Evolutionary conservation across 1,139 yeast species (phyloP).

Genomic region (Diutina rugosa): DNA sequence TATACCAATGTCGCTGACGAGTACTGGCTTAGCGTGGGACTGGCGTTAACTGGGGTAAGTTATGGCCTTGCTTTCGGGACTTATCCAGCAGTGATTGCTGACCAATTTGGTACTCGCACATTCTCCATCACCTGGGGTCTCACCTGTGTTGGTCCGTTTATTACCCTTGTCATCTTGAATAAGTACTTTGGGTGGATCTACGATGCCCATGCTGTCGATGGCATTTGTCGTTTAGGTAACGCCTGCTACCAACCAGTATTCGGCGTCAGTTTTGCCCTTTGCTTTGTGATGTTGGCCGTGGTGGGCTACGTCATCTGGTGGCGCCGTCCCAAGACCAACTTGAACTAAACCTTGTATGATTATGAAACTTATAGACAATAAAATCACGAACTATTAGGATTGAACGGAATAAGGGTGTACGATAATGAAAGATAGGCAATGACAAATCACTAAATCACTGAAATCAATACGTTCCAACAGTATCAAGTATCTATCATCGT

Average conservation of each 20-base stretch:
- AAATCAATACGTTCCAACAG: no score
- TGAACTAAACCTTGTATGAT: not conserved
- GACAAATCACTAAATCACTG: no score
- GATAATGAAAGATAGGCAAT: no score
- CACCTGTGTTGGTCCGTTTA: slow-evolving; percentile 29
- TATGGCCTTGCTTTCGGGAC: slow-evolving; percentile 76
- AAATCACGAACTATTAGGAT: no score
- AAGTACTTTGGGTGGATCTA: slow-evolving; percentile 27
- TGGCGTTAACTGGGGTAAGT: slow-evolving; percentile 55
- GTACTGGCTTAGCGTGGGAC: slow-evolving; percentile 9
- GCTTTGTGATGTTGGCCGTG: not conserved
- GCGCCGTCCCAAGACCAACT: not conserved
- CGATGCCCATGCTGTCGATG: slow-evolving; percentile 13
- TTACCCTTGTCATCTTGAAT: slow-evolving; percentile 22
- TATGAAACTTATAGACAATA: no score
- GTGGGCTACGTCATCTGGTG: not conserved
- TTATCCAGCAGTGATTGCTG: slow-evolving; percentile 70
- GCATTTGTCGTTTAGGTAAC: not conserved
- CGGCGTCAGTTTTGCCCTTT: slow-evolving; percentile 14
- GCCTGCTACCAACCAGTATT: slow-evolving; percentile 3
- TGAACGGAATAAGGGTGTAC: no score
- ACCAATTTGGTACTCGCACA: slow-evolving; percentile 56
- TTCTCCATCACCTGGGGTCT: slow-evolving; percentile 80
- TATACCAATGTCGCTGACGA: slow-evolving; percentile 7
- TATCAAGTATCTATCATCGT: no score